Percentiles rank a stretch among this genome's conserved stretches.
These are phyloP conservation scores for Coprinellus micaceus DNA, from an alignment of 768 basidiomycete species.

Conservation along the genomic window DNA sequence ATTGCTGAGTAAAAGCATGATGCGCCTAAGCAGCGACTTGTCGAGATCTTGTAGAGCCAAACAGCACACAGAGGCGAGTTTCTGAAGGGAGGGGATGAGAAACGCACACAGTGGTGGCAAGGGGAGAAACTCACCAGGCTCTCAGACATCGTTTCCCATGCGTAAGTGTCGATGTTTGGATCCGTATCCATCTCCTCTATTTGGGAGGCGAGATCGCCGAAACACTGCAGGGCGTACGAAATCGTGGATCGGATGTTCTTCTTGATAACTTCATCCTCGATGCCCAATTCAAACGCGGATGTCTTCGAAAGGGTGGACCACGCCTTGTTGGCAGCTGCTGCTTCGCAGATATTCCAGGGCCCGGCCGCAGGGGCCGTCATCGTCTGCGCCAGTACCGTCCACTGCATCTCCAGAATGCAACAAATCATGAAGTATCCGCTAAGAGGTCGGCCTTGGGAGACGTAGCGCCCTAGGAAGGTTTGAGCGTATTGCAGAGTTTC, in stretches of 20 bases:
- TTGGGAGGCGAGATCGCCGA: constrained; percentile 71
- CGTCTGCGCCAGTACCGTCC: constrained; percentile 80
- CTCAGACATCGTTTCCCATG: constrained; percentile 91
- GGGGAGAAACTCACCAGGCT: constrained; percentile 55
- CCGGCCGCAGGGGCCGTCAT: constrained; percentile 34
- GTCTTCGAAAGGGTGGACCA: constrained; percentile 68
- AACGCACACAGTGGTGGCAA: background rate
- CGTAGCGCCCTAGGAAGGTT: constrained; percentile 72
- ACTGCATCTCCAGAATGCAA: constrained; percentile 80
- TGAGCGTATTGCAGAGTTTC: constrained; percentile 57
- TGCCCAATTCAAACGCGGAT: constrained; percentile 40
- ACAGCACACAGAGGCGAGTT: constrained; percentile 81
- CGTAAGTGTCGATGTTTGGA: constrained; percentile 80
- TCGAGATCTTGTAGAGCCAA: constrained; percentile 69
- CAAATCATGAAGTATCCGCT: constrained; percentile 89
- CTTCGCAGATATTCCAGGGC: constrained; percentile 47
- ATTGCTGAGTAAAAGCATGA: constrained; percentile 75
- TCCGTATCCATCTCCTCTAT: constrained; percentile 81
- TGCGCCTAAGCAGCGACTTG: constrained; percentile 59
- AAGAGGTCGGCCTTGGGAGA: constrained; percentile 69
- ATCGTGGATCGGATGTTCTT: constrained; percentile 45
- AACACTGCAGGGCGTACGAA: constrained; percentile 67
- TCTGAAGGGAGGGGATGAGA: constrained; percentile 39
- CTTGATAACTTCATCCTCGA: constrained; percentile 33
- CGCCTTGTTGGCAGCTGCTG: constrained; percentile 79